phyloP scores from a whole-genome alignment of 208 protist species.

The Trypanosoma cruzi region DNA sequence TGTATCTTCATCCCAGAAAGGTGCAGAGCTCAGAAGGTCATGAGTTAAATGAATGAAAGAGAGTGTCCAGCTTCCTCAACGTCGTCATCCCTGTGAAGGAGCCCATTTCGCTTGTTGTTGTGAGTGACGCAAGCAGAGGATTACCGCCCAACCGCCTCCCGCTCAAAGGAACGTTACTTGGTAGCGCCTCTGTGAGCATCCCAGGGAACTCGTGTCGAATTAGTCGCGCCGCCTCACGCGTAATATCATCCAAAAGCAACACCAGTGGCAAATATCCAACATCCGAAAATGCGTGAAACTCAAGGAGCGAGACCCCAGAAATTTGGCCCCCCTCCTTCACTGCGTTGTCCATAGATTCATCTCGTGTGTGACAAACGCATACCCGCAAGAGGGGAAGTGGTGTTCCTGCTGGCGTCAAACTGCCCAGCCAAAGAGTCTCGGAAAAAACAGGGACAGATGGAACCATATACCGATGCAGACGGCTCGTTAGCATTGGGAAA shows the following conservation, averaged over 20 bases:
- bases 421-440: constrained; percentile 18
- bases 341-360: neutral
- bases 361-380: neutral
- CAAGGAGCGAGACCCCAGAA: neutral
- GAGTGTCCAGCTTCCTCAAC: constrained; percentile 1
- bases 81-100: neutral
- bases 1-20: neutral
- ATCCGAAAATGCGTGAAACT: constrained; percentile 19
- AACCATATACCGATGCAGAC: constrained; percentile 13
- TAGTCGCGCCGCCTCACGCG: neutral
- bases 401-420: neutral
- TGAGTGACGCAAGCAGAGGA: neutral
- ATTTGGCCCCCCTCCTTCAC: neutral
- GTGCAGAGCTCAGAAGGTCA: neutral
- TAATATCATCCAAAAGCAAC: constrained; percentile 12
- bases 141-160: neutral
- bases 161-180: neutral
- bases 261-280: constrained; percentile 9
- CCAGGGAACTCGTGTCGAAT: constrained; percentile 12
- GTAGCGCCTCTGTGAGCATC: neutral
- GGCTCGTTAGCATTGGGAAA: constrained; percentile 18
- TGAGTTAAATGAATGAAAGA: constrained; percentile 4
- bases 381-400: neutral
- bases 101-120: neutral
- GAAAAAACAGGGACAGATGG: constrained; percentile 8